phyloP scores from a whole-genome alignment of 352 stramenopile genomes.

The Globisporangium acanthophoron region DNA sequence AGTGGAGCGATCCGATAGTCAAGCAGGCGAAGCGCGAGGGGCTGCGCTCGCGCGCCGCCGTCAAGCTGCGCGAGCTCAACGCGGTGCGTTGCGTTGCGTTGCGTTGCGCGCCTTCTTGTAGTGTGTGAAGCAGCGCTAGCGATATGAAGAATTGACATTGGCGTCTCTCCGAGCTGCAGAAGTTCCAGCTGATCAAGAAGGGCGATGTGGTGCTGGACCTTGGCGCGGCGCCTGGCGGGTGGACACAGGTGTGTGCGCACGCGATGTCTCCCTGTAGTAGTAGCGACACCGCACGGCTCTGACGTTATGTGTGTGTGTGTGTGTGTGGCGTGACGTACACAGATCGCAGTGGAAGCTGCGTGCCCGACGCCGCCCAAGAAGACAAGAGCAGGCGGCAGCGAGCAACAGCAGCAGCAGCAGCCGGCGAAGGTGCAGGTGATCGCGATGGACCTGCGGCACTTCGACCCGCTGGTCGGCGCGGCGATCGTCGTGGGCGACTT shows the following conservation, averaged over 20 bases:
- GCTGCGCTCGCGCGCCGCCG: constrained; percentile 69
- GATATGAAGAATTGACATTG: not conserved
- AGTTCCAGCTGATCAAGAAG: constrained; percentile 58
- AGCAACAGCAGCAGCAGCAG: constrained; percentile 10
- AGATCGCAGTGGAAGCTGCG: constrained; percentile 62
- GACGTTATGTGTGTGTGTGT: not conserved
- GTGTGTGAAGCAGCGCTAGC: no score
- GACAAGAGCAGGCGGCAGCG: constrained; percentile 12
- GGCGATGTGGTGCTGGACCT: constrained; percentile 78
- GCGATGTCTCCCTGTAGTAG: not conserved
- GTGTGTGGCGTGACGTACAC: not conserved
- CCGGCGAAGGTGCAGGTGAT: constrained; percentile 38
- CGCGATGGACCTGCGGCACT: constrained; percentile 65
- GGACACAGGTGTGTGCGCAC: constrained; percentile 56
- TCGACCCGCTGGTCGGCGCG: constrained; percentile 67
- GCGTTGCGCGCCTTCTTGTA: not conserved
- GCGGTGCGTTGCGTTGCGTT: constrained; percentile 18
- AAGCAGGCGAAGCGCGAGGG: constrained; percentile 83
- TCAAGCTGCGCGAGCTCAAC: constrained; percentile 85
- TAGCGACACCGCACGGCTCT: not conserved
- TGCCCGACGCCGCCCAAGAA: constrained; percentile 10
- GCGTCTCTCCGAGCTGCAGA: constrained; percentile 22
- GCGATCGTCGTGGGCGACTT: constrained; percentile 81
- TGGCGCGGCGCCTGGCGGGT: constrained; percentile 75
- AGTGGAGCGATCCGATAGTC: constrained; percentile 81